Conservation (phyloP, 768 basidiomycete genomes). For the Amanita subjunquillea region DNA sequence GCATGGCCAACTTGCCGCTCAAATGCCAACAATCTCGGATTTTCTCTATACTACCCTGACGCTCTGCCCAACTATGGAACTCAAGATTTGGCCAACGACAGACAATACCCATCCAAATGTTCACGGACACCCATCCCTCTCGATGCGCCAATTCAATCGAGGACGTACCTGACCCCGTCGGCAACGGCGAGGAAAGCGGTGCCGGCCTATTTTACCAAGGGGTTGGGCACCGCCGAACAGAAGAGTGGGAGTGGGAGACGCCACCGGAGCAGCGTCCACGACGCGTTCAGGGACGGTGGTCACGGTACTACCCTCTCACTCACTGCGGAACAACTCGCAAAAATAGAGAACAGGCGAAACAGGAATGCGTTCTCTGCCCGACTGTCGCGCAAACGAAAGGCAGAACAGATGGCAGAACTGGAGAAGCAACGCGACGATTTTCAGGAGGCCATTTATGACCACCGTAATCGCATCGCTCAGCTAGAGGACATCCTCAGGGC, state of each 20-base stretch:
- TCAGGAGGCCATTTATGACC: not conserved
- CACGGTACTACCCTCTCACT: slow-evolving; percentile 15
- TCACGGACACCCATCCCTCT: slow-evolving; percentile 33
- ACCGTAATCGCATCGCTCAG: not conserved
- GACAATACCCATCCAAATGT: not conserved
- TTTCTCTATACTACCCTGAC: not conserved
- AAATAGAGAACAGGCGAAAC: slow-evolving; percentile 69
- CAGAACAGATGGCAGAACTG: slow-evolving; percentile 55
- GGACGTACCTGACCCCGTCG: slow-evolving; percentile 66
- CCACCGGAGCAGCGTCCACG: slow-evolving; percentile 29
- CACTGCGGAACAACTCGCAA: slow-evolving; percentile 44
- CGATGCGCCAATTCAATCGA: slow-evolving; percentile 72
- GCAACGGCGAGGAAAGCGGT: slow-evolving; percentile 71
- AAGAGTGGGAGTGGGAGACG: slow-evolving; percentile 32
- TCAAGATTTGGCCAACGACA: too few relatives aligned
- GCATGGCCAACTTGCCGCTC: not conserved
- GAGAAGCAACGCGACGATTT: slow-evolving; percentile 21
- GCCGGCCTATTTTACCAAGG: slow-evolving; percentile 52
- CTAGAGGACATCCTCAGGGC: not conserved
- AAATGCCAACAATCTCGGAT: not conserved
- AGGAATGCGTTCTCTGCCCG: slow-evolving; percentile 85
- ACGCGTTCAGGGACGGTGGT: slow-evolving; percentile 34
- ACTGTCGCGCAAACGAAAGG: slow-evolving; percentile 65
- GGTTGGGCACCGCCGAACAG: not conserved
- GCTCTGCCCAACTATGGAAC: not conserved